Evolutionary conservation across 1,284 basidiomycete species (phyloP), one percentile per base, ranked within the genome.

Genomic region (Macrocystidia cucumis): DNA sequence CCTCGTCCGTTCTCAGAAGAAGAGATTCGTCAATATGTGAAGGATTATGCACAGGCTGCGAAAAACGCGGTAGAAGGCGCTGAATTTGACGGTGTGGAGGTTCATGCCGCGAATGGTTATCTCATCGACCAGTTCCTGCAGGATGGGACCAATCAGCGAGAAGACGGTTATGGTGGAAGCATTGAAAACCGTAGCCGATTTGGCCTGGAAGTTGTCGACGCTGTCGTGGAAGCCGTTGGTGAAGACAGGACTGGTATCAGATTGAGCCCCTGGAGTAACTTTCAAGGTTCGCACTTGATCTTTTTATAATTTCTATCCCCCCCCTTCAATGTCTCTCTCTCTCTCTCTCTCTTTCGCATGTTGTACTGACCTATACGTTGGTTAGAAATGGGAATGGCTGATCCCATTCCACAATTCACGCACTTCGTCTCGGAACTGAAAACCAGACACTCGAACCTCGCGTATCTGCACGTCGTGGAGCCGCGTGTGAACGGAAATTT

Each of bases 391-490:
- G 41, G 57, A 12, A 62, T 64, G 61, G 43, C 50, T 12, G 56
- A 69, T 28, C 73, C 72, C 0, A 47, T 60, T 22, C 64, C 67
- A 0, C 62, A 59, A 0, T 74, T 64, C 52, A 43, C 50, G 2
- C 56, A 65, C 33, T 43, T 74, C 5, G 51, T 59, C 1, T 42
- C 46, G 8, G 44, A 56, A 9, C 45, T 73, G 14, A 57, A 55
- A 7, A 44, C 55, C 14, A 45, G 44, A 8, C 58, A 63, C 14
- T 46, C 49, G 3, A 25, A 40, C 3, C 51, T 81, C 5, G 72
- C 73, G 0, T 82, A 78, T 46, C 44, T 81, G 13, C 74, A 77
- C 47, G 51, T 60, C 16, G 50, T 65, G 24, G 69, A 72, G 45
- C 50, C 62, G 1, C 49, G 59, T 18, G 17, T 30, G 5, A 3